These are phyloP conservation scores for Fraxinus paxiana DNA, from an alignment of 305 asterid species.

Conservation along the genomic window DNA sequence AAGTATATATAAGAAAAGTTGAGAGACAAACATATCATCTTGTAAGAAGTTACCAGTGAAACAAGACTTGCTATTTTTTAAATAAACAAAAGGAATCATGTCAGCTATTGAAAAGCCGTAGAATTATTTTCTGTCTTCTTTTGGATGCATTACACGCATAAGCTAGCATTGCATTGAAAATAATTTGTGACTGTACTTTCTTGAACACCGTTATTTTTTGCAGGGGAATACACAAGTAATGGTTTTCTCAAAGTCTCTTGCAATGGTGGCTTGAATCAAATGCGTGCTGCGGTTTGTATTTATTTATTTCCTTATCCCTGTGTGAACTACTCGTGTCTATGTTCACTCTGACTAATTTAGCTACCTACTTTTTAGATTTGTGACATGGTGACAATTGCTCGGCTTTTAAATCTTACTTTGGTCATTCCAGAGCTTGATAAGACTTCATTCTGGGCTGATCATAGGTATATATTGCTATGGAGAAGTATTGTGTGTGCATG, in stretches of 20 bases:
- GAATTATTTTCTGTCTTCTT: background rate
- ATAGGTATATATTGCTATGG: slow-evolving; percentile 52
- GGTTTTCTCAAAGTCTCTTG: slow-evolving; percentile 91
- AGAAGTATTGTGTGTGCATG: background rate
- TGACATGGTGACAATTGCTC: slow-evolving; percentile 94
- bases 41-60: background rate
- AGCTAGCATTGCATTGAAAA: background rate
- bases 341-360: slow-evolving; percentile 31
- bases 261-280: slow-evolving; percentile 98
- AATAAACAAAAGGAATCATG: background rate
- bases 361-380: slow-evolving; percentile 62
- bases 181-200: background rate
- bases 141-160: slow-evolving; percentile 5
- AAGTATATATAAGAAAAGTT: background rate
- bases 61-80: background rate
- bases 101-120: background rate
- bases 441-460: slow-evolving; percentile 97
- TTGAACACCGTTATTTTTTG: slow-evolving; percentile 17
- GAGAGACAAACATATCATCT: background rate
- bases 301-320: slow-evolving; percentile 14
- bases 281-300: slow-evolving; percentile 87
- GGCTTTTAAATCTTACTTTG: slow-evolving; percentile 86
- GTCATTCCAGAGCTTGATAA: slow-evolving; percentile 94
- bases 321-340: background rate
- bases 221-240: slow-evolving; percentile 91